These are phyloP conservation scores for Phytophthora ramorum DNA, from an alignment of 352 stramenopile genomes.

Conservation along the genomic window DNA sequence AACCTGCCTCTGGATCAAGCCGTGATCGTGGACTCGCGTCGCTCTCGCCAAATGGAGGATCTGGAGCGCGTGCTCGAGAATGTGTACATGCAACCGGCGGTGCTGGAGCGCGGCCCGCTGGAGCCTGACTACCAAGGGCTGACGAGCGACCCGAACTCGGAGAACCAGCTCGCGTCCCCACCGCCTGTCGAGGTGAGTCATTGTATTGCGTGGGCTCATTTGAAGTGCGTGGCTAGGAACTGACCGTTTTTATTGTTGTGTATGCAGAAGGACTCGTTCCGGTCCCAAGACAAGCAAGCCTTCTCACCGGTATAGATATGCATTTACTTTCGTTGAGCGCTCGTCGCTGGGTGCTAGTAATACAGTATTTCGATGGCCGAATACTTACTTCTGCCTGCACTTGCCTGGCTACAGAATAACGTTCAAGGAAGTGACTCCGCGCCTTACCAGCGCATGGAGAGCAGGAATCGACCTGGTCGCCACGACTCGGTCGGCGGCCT, in stretches of 20 bases:
- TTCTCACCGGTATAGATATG: constrained; percentile 45
- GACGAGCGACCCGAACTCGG: constrained; percentile 64
- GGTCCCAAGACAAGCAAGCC: constrained; percentile 42
- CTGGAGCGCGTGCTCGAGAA: constrained; percentile 67
- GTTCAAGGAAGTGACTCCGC: constrained; percentile 12
- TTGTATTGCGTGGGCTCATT: constrained; percentile 1
- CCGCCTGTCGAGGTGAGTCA: constrained; percentile 58
- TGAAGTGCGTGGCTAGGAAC: constrained; percentile 3
- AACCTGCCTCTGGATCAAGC: constrained; percentile 83
- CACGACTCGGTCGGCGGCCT: constrained; percentile 28
- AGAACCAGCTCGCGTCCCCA: constrained; percentile 73
- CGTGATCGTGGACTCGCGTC: constrained; percentile 71
- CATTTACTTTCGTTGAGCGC: neutral
- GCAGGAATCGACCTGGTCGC: constrained; percentile 6
- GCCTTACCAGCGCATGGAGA: constrained; percentile 35
- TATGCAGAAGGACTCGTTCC: constrained; percentile 46
- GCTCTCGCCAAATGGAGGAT: constrained; percentile 58
- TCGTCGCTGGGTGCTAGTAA: constrained; percentile 22
- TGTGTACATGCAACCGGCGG: constrained; percentile 72
- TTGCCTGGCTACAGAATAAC: constrained; percentile 21
- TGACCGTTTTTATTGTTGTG: constrained; percentile 27
- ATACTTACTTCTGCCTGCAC: constrained; percentile 21
- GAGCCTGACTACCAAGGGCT: constrained; percentile 82
- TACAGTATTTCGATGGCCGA: constrained; percentile 39
- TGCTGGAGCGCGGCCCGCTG: constrained; percentile 67